Evolutionary conservation across 257 asterid genomes (phyloP), one percentile per base, ranked within the genome.

Genomic region (Anisodus tanguticus): DNA sequence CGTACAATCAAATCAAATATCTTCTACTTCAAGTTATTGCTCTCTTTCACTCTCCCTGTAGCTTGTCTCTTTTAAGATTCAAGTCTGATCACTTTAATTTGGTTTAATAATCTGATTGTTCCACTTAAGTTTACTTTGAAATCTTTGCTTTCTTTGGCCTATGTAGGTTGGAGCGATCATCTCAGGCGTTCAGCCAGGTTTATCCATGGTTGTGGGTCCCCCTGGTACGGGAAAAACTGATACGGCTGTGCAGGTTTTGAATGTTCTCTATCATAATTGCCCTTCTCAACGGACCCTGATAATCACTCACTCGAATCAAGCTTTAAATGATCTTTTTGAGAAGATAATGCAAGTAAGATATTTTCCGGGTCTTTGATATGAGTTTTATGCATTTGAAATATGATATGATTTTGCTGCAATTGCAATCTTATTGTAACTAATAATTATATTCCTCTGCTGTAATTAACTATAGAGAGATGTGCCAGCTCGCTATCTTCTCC

Each of bases 151-250:
- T 82, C 64, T 47, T 76, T 51, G 85, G 82, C 69, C 68, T 71
- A 51, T 88, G 89, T 91, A 97, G 99, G 92, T 95, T 87, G 97
- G 90, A 88, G 97, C 97, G 45, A 95, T 97, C 88, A 88, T 89
- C 43, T 97, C 98, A 45, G 99, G 99, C 62, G 87, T 93, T 91
- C 99, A 97, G 85, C 99, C 99, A 49, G 99, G 99, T 83, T 89
- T 97, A 86, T 92, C 98, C 51, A 97, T 95, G 99, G 99, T 97
- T 86, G 99, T 97, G 41, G 99, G 99, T 84, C 99, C 99, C 85
- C 99, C 99, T 82, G 99, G 99, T 88, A 97, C 99, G 4, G 99
- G 99, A 85, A 97, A 97, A 91, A 97, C 99, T 5, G 99, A 97
- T 86, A 97, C 99, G 13, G 99, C 99, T 17, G 99, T 97, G 84